phyloP scores from a whole-genome alignment of 495 filamentous ascomycete species.

The Penicillium odoratum region DNA sequence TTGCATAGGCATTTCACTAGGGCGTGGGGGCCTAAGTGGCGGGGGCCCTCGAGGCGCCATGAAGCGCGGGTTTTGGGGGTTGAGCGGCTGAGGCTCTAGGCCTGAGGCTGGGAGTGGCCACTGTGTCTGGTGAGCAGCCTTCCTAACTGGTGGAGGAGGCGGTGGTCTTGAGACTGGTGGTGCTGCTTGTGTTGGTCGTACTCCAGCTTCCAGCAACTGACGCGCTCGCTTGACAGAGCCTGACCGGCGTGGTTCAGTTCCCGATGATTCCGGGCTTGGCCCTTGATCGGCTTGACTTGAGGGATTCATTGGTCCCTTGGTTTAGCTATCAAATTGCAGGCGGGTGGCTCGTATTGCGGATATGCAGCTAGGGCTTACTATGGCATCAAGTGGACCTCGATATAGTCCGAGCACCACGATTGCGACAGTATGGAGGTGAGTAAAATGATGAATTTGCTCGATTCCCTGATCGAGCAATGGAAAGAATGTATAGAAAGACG shows the following conservation, averaged over 20 bases:
- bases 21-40: slow-evolving; percentile 67
- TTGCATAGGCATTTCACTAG: slow-evolving; percentile 32
- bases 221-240: slow-evolving; percentile 51
- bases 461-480: slow-evolving; percentile 21
- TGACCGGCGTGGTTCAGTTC: slow-evolving; percentile 22
- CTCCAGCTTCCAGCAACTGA: slow-evolving; percentile 54
- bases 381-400: not conserved
- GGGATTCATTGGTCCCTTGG: slow-evolving; percentile 11
- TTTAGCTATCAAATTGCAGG: not conserved
- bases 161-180: slow-evolving; percentile 22
- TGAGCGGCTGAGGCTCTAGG: slow-evolving; percentile 31
- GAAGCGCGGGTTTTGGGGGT: slow-evolving; percentile 41
- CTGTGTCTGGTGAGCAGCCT: slow-evolving; percentile 22
- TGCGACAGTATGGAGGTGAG: not conserved
- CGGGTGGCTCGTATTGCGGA: not conserved
- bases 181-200: slow-evolving; percentile 36
- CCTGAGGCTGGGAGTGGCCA: slow-evolving; percentile 46
- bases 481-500: slow-evolving; percentile 12
- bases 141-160: not conserved
- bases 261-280: slow-evolving; percentile 10
- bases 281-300: slow-evolving; percentile 3
- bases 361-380: not conserved
- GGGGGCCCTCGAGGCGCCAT: slow-evolving; percentile 54
- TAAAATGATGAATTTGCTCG: slow-evolving; percentile 6
- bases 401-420: not conserved